Base-by-base conservation (phyloP, 306 rosid species). In the Potentilla sterilis region DNA sequence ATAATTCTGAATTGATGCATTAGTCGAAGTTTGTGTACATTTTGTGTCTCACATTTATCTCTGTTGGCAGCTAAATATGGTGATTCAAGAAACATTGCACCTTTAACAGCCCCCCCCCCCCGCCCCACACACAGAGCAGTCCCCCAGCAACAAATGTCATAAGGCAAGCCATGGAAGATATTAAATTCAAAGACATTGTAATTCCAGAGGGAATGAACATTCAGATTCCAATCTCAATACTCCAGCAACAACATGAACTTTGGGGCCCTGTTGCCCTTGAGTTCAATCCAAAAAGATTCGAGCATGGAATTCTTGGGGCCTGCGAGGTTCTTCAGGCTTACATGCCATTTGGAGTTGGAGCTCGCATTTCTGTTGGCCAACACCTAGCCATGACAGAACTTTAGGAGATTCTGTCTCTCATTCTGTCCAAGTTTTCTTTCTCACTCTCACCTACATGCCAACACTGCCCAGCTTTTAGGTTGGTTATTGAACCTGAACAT, bases 71-170 rank as follows among this genome's bases (percentile, higher is more conserved):
- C 46, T 88, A 59, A 84, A 67, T 49, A 85, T 88, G 89, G 89
- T 91, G 75, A 81, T 91, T 59, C 91, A 88, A 84, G 93, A 90
- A 81, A 84, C 91, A 0, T 7, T 85, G 70, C 75, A 88, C 66
- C 82, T 88, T 13, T 88, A 85, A 78, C 93, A n/a, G n/a, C n/a
- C n/a, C n/a, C n/a, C n/a, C n/a, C n/a, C n/a, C n/a, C n/a, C n/a
- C n/a, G n/a, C n/a, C n/a, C n/a, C n/a, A n/a, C n/a, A n/a, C n/a
- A n/a, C n/a, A n/a, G n/a, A n/a, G n/a, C n/a, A n/a, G n/a, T n/a
- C 38, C 87, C 38, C 87, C 89, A 5, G 71, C 82, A 0, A 24
- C 46, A 10, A 61, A 77, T 71, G 73, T 84, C 48, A 3, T 34
- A 9, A 81, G 92, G 80, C 8, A 35, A 61, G 84, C 83, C 35